phyloP scores from a whole-genome alignment of 139 green algal genomes.

The Coelastrella sp. region DNA sequence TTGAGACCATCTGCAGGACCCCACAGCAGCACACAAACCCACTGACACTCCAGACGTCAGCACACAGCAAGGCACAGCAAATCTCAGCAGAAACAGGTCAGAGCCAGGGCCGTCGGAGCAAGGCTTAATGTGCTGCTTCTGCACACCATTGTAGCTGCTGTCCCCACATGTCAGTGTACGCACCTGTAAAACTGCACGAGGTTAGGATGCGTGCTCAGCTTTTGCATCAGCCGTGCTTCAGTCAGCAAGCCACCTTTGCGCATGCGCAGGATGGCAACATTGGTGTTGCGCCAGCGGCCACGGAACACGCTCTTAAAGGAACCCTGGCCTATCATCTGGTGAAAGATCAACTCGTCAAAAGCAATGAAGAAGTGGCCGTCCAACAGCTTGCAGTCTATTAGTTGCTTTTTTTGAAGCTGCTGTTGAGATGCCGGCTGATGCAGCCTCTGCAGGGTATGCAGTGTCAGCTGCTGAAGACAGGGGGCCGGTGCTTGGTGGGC shows the following conservation, averaged over 20 bases:
- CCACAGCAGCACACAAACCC: not conserved
- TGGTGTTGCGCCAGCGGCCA: conserved; percentile 56
- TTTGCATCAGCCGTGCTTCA: conserved; percentile 66
- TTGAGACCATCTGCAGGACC: conserved; percentile 54
- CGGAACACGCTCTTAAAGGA: conserved; percentile 65
- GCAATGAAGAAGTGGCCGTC: not conserved
- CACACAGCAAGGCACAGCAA: too few species aligned
- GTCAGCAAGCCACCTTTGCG: conserved; percentile 60
- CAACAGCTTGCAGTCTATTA: not conserved
- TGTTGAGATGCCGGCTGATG: not conserved
- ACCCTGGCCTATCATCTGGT: conserved; percentile 58
- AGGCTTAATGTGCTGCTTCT: too few species aligned
- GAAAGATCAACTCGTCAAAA: conserved; percentile 55
- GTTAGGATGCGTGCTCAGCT: conserved; percentile 65
- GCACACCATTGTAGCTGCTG: not conserved
- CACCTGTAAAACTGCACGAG: conserved; percentile 61
- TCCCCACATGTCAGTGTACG: not conserved
- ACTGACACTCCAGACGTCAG: not conserved
- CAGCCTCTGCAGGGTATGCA: too few species aligned
- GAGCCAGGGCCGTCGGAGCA: too few species aligned
- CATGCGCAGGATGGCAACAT: conserved; percentile 69
- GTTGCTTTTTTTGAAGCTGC: not conserved
- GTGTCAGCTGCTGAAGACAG: too few species aligned
- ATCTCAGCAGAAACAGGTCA: too few species aligned
- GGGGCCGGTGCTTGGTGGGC: too few species aligned